These are phyloP conservation scores for Pyracantha coccinea DNA, from an alignment of 331 rosid species.

Conservation along the genomic window DNA sequence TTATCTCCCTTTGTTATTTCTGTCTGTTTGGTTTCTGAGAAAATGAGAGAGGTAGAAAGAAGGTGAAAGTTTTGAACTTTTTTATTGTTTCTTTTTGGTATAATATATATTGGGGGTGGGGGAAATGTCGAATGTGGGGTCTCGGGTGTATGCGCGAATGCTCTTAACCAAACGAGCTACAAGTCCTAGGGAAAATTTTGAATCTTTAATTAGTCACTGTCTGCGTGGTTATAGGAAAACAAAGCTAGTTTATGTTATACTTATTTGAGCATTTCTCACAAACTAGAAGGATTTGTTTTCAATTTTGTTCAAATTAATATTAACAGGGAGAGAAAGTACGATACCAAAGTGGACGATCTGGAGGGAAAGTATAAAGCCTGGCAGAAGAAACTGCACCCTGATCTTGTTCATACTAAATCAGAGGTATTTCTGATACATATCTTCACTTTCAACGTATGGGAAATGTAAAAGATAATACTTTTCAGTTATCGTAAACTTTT, in stretches of 20 bases:
- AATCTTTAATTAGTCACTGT: not conserved
- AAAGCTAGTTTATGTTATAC: not conserved
- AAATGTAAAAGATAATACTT: not conserved
- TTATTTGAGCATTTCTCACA: not conserved
- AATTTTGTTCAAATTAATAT: not conserved
- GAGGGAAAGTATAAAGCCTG: constrained; percentile 79
- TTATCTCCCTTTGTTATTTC: not conserved
- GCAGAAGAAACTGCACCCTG: constrained; percentile 98
- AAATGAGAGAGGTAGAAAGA: not conserved
- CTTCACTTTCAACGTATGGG: not conserved
- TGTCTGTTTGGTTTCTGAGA: not conserved
- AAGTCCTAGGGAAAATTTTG: not conserved
- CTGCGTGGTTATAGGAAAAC: not conserved
- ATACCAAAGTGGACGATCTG: constrained; percentile 47
- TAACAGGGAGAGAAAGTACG: constrained; percentile 69
- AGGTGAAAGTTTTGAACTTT: not conserved
- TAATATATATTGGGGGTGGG: not conserved
- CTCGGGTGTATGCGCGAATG: not conserved
- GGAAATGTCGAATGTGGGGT: not conserved
- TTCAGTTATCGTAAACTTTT: not conserved
- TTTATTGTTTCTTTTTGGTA: not conserved
- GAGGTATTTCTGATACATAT: constrained; percentile 36
- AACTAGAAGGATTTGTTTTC: not conserved
- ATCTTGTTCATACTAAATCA: constrained; percentile 92
- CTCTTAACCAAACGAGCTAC: not conserved